These are phyloP conservation scores for Lentinula aciculospora DNA, from an alignment of 768 basidiomycete species.

Conservation along the genomic window DNA sequence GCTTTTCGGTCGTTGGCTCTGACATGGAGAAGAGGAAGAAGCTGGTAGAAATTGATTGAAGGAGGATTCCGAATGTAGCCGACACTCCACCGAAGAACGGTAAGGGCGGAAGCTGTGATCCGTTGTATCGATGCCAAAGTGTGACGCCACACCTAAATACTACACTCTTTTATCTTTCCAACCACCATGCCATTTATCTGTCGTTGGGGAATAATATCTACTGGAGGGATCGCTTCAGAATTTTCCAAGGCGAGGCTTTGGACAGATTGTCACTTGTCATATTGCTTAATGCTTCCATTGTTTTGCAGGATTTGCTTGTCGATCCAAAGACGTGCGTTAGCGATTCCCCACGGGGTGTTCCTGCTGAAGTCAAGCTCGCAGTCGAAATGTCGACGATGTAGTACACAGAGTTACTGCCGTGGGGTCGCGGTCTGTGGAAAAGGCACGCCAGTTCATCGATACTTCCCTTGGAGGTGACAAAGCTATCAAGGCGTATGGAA, in stretches of 20 bases:
- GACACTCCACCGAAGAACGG: not conserved
- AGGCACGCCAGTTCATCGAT: constrained; percentile 66
- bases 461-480: constrained; percentile 42
- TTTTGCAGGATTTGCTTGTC: constrained; percentile 57
- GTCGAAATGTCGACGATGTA: constrained; percentile 63
- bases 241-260: constrained; percentile 56
- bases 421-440: constrained; percentile 67
- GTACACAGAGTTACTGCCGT: constrained; percentile 67
- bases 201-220: constrained; percentile 87
- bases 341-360: not conserved
- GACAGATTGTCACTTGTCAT: not conserved
- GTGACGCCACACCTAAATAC: not conserved
- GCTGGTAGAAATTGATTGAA: too few relatives aligned
- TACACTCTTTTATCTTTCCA: not conserved
- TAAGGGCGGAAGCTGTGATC: not conserved
- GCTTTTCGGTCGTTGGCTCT: not conserved
- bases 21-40: not conserved
- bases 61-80: not conserved
- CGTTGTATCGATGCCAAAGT: not conserved
- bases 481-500: constrained; percentile 62
- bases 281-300: constrained; percentile 3
- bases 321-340: constrained; percentile 62
- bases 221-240: constrained; percentile 60
- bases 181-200: constrained; percentile 23
- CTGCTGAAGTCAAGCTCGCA: constrained; percentile 16